Evolutionary conservation across 1,284 basidiomycete genomes (phyloP).

Genomic region (Bondarzewia mesenterica): DNA sequence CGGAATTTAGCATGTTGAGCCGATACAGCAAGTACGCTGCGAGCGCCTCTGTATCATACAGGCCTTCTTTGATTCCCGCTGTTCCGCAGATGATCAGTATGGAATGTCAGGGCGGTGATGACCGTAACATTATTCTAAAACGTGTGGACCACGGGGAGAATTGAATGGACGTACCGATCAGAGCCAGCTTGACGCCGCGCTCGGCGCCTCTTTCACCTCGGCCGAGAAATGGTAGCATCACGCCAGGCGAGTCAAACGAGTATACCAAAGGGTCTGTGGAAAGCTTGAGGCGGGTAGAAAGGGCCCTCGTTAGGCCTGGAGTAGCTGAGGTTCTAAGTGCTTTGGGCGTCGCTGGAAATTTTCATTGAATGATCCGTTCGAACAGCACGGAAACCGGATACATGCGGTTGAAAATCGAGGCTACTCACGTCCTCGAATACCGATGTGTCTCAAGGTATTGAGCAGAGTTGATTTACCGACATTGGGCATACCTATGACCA

Average conservation of each 20-base stretch:
- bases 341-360: slow-evolving; percentile 70
- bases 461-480: slow-evolving; percentile 95
- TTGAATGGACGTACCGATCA: slow-evolving; percentile 60
- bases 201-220: slow-evolving; percentile 79
- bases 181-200: slow-evolving; percentile 84
- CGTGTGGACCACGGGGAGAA: not conserved
- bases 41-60: slow-evolving; percentile 82
- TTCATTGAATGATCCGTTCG: too few species aligned
- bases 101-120: not conserved
- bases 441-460: slow-evolving; percentile 85
- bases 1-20: slow-evolving; percentile 71
- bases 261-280: slow-evolving; percentile 79
- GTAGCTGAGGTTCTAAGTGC: slow-evolving; percentile 85
- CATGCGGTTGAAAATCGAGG: slow-evolving; percentile 1
- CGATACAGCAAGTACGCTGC: slow-evolving; percentile 87
- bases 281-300: slow-evolving; percentile 80
- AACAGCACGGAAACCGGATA: not conserved
- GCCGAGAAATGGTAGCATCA: slow-evolving; percentile 97
- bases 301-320: slow-evolving; percentile 80
- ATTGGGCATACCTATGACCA: slow-evolving; percentile 97
- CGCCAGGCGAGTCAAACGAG: slow-evolving; percentile 92
- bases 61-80: slow-evolving; percentile 93
- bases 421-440: slow-evolving; percentile 72
- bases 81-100: slow-evolving; percentile 1
- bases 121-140: too few species aligned